Evolutionary conservation across 2,329 filamentous ascomycete species (phyloP).

Genomic region (Trichoderma sp.): DNA sequence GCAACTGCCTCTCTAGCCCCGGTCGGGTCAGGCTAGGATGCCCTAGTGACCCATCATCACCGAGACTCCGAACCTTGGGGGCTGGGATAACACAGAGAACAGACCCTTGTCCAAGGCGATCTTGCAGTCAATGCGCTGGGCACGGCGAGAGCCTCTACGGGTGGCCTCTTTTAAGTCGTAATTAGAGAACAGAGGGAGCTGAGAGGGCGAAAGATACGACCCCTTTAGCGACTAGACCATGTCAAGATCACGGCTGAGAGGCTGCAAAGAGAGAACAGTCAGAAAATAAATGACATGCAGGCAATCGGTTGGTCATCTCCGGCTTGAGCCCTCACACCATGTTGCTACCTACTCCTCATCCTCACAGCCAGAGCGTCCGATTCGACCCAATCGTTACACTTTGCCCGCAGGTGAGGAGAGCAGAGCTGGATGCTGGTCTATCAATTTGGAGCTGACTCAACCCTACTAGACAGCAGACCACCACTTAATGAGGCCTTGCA

Average conservation of each 20-base stretch:
- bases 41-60: constrained; percentile 14
- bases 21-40: constrained; percentile 2
- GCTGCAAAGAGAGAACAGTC: background rate
- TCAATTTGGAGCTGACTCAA: background rate
- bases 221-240: background rate
- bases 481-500: constrained; percentile 1
- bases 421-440: background rate
- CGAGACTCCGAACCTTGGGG: background rate
- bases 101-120: background rate
- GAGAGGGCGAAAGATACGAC: background rate
- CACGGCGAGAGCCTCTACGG: background rate
- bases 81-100: background rate
- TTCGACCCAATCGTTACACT: background rate
- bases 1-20: constrained; percentile 13
- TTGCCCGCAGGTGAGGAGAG: background rate
- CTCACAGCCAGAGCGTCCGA: background rate
- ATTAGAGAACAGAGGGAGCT: background rate
- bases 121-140: background rate
- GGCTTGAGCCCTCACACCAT: constrained; percentile 4
- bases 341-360: background rate
- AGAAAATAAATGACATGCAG: constrained; percentile 10
- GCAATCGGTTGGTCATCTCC: background rate
- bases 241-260: background rate
- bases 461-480: background rate
- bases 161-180: background rate